phyloP scores from a whole-genome alignment of 177 flowering plant genomes.

The Vitis hybrid region DNA sequence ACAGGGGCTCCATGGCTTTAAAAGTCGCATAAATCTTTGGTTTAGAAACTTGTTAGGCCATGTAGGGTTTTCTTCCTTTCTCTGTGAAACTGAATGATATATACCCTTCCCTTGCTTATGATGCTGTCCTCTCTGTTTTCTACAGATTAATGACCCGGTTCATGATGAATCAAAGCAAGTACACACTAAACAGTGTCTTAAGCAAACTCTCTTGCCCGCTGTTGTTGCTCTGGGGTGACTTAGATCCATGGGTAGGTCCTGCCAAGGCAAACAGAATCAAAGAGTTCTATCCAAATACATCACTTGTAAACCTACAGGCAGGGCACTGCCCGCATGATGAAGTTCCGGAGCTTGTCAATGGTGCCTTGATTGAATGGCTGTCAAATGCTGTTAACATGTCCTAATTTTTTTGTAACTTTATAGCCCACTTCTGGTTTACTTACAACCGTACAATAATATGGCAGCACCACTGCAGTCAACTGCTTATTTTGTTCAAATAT shows the following conservation, averaged over 20 bases:
- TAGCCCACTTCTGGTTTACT: no score
- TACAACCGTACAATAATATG: no score
- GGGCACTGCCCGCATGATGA: slow-evolving; percentile 98
- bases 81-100: no score
- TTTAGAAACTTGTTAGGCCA: no score
- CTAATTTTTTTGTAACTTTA: no score
- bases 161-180: slow-evolving; percentile 72
- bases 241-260: slow-evolving; percentile 99
- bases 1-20: no score
- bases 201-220: slow-evolving; percentile 78
- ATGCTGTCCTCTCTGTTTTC: slow-evolving; percentile 4
- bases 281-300: slow-evolving; percentile 78
- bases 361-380: slow-evolving; percentile 73
- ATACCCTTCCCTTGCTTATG: not conserved
- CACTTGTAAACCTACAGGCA: slow-evolving; percentile 79
- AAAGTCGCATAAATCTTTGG: no score
- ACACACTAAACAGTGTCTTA: slow-evolving; percentile 71
- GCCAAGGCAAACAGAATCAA: slow-evolving; percentile 81
- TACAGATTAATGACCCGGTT: slow-evolving; percentile 88
- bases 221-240: slow-evolving; percentile 90
- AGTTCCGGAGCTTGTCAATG: slow-evolving; percentile 80
- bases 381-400: slow-evolving; percentile 24
- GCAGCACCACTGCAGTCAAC: no score
- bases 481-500: no score
- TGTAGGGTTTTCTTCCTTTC: no score